Evolutionary conservation across 2,329 filamentous ascomycete genomes (phyloP).

Genomic region (Xylariaceae sp.): DNA sequence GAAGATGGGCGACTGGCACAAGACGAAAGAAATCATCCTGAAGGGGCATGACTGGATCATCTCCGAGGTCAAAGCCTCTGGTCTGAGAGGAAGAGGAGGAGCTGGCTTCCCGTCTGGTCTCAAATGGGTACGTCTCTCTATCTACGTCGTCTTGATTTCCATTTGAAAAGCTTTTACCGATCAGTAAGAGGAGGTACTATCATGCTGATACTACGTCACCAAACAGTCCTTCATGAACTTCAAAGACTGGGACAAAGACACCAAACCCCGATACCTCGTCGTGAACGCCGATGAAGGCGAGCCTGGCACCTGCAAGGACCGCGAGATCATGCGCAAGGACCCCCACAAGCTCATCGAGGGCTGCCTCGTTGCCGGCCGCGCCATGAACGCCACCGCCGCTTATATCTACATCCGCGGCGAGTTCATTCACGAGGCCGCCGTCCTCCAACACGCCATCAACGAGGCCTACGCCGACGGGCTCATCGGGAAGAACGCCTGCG

Average conservation of each 20-base stretch:
- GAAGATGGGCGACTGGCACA: conserved; percentile 99
- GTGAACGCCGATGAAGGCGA: conserved; percentile 99
- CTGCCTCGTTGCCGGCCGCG: conserved; percentile 89
- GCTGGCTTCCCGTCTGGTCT: conserved; percentile 96
- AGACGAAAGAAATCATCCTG: conserved; percentile 95
- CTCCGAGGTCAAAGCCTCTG: conserved; percentile 92
- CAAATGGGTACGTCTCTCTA: conserved; percentile 74
- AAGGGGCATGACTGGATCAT: conserved; percentile 99
- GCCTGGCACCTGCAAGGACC: conserved; percentile 98
- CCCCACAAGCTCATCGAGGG: conserved; percentile 98
- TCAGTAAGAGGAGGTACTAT: not conserved
- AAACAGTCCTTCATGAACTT: conserved; percentile 97
- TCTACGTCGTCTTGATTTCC: not conserved
- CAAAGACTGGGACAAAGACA: conserved; percentile 99
- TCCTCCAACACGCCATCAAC: conserved; percentile 92
- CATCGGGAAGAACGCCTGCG: conserved; percentile 98
- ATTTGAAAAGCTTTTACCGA: not conserved
- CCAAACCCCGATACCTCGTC: conserved; percentile 90
- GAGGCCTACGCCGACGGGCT: conserved; percentile 93
- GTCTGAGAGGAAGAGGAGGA: conserved; percentile 90
- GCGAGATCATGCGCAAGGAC: conserved; percentile 99
- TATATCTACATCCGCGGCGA: conserved; percentile 99
- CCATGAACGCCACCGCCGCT: conserved; percentile 97
- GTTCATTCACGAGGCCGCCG: conserved; percentile 92
- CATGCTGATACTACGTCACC: not conserved